Evolutionary conservation across 176 grass and related monocot genomes (phyloP).

Genomic region (Dendrocalamus sinicus): DNA sequence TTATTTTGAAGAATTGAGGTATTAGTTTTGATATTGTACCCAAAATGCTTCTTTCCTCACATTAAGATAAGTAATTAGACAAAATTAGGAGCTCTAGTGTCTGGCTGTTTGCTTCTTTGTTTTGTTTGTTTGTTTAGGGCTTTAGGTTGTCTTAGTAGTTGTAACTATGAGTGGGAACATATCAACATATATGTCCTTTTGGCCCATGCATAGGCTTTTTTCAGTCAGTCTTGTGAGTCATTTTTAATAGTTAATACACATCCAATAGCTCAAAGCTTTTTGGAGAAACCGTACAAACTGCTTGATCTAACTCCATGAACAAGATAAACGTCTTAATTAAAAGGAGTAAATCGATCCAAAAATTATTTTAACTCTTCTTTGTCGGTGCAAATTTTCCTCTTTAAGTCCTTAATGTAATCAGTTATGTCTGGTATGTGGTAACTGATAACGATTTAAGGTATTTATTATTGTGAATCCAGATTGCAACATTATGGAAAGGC

Average conservation of each 20-base stretch:
- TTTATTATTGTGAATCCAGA: background rate
- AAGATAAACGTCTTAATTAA: background rate
- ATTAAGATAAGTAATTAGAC: background rate
- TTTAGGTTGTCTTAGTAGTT: background rate
- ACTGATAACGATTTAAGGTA: background rate
- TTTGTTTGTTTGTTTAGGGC: background rate
- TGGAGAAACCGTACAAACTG: background rate
- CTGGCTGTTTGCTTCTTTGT: slow-evolving; percentile 1
- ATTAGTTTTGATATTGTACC: background rate
- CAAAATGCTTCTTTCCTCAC: background rate
- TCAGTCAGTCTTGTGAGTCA: background rate
- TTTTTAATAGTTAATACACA: background rate
- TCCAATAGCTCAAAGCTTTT: background rate
- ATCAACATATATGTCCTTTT: background rate
- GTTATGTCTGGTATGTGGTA: background rate
- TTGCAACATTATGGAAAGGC: background rate
- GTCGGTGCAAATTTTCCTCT: background rate
- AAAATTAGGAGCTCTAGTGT: background rate
- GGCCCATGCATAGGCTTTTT: background rate
- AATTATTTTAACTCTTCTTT: background rate
- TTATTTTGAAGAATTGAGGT: slow-evolving; percentile 8
- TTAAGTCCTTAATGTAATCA: background rate
- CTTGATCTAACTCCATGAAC: background rate
- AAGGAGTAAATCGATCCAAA: background rate
- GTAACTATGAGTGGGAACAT: background rate